Percentiles rank a stretch among this genome's conserved stretches.
These are phyloP conservation scores for Cyclocybe cylindracea DNA, from an alignment of 768 basidiomycete genomes.

Conservation along the genomic window DNA sequence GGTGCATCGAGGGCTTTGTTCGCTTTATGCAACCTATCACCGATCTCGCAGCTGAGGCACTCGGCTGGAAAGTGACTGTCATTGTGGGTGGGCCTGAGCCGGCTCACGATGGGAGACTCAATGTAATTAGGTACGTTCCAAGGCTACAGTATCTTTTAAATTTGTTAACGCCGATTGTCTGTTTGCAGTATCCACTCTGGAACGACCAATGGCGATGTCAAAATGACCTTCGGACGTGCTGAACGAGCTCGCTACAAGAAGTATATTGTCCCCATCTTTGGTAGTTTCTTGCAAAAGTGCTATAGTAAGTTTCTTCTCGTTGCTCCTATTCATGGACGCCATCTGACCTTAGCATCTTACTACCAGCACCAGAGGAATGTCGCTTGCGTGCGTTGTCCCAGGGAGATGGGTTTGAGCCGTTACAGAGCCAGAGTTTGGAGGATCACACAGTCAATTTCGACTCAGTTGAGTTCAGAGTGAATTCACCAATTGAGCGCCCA, in stretches of 20 bases:
- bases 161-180: no score
- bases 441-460: no score
- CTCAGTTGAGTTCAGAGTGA: no score
- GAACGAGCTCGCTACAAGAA: conserved; percentile 7
- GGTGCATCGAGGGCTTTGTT: conserved; percentile 2
- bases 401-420: no score
- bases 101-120: conserved; percentile 8
- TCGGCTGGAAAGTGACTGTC: conserved; percentile 11
- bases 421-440: no score
- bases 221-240: conserved; percentile 15
- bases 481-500: no score
- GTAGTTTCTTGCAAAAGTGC: conserved; percentile 9
- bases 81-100: conserved; percentile 13
- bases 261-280: conserved; percentile 10
- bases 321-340: neutral
- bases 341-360: neutral
- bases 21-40: conserved; percentile 6
- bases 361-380: conserved; percentile 12
- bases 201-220: conserved; percentile 8
- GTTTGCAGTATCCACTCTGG: conserved; percentile 18
- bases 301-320: conserved; percentile 6
- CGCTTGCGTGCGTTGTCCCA: neutral
- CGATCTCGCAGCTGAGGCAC: conserved; percentile 5
- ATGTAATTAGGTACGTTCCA: conserved; percentile 9
- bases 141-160: no score